Percentiles rank a stretch among this genome's conserved stretches.
Conservation (phyloP, 2,329 filamentous ascomycete species). For the Neofusicoccum cordaticola region DNA sequence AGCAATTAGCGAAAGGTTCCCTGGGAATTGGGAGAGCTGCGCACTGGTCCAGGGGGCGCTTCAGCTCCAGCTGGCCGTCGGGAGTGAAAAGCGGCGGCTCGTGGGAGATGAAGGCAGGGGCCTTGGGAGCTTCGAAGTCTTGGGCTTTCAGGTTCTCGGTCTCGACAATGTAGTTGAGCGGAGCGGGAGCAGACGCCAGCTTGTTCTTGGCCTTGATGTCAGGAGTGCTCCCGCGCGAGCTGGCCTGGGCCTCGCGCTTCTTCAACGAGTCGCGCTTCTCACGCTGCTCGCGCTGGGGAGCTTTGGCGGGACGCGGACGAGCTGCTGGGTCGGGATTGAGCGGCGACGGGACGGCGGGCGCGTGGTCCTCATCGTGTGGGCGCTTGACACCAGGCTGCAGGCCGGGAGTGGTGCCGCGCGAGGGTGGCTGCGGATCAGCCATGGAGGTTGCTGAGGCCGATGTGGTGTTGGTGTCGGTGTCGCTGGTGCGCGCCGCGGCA, state of each 20-base stretch:
- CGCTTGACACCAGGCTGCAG: constrained; percentile 18
- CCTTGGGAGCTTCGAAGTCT: constrained; percentile 51
- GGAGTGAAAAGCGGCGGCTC: constrained; percentile 47
- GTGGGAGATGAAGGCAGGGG: constrained; percentile 46
- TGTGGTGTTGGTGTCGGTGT: background rate
- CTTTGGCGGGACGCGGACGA: constrained; percentile 42
- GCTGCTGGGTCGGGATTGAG: constrained; percentile 58
- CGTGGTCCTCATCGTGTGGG: constrained; percentile 26
- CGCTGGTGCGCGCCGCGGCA: background rate
- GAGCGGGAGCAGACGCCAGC: constrained; percentile 39
- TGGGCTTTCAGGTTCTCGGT: constrained; percentile 31
- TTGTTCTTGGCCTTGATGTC: constrained; percentile 40
- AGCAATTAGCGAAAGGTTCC: background rate
- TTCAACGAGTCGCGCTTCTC: constrained; percentile 55
- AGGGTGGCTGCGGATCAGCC: constrained; percentile 33
- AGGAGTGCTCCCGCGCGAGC: constrained; percentile 38
- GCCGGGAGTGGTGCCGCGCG: constrained; percentile 36
- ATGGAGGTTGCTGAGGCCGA: constrained; percentile 23
- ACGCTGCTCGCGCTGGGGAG: constrained; percentile 40
- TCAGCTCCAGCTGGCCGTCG: constrained; percentile 42
- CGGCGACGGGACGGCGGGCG: constrained; percentile 69
- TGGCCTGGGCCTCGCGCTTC: constrained; percentile 49
- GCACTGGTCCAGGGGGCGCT: constrained; percentile 48
- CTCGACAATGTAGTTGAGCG: constrained; percentile 51
- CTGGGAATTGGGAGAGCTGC: background rate